These are phyloP conservation scores for Sporothrix euskadiensis DNA, from an alignment of 2,329 filamentous ascomycete genomes.

Conservation along the genomic window DNA sequence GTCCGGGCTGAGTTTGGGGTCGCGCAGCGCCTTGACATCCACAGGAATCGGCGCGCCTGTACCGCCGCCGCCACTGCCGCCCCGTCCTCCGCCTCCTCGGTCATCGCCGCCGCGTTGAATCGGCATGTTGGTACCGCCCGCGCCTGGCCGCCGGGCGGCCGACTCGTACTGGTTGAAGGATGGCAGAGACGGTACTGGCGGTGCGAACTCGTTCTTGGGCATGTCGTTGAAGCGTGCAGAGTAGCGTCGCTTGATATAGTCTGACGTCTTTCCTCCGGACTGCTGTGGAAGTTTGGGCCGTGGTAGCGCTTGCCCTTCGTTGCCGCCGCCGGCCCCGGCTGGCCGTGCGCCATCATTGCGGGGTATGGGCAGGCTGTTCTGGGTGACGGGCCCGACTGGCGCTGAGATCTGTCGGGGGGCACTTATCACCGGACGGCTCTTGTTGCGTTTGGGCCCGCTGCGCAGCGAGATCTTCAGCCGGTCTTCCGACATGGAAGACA, in stretches of 20 bases:
- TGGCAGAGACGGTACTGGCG: constrained; percentile 70
- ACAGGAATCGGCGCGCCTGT: constrained; percentile 58
- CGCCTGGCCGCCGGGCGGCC: constrained; percentile 44
- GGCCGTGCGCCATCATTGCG: constrained; percentile 34
- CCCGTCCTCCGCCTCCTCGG: constrained; percentile 5
- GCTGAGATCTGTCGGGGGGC: constrained; percentile 63
- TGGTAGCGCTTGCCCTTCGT: constrained; percentile 37
- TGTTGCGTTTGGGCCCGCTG: constrained; percentile 62
- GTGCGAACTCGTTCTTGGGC: constrained; percentile 72
- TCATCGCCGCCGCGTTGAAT: constrained; percentile 52
- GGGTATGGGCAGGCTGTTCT: constrained; percentile 34
- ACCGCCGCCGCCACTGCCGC: constrained; percentile 12
- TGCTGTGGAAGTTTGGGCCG: constrained; percentile 53
- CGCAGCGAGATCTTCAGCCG: constrained; percentile 63
- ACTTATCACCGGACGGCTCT: constrained; percentile 62
- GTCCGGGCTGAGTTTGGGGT: constrained; percentile 76
- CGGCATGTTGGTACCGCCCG: constrained; percentile 51
- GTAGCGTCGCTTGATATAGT: constrained; percentile 91
- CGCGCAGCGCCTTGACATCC: constrained; percentile 74
- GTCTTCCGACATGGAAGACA: constrained; percentile 58
- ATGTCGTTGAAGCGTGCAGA: constrained; percentile 86
- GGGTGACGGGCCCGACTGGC: constrained; percentile 45
- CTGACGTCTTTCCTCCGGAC: constrained; percentile 65
- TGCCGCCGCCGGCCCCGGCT: constrained; percentile 33
- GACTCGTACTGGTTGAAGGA: constrained; percentile 58